Evolutionary conservation across 2,329 filamentous ascomycete genomes (phyloP), one percentile per base, ranked within the genome.

Genomic region (Pseudomassariella vexata): DNA sequence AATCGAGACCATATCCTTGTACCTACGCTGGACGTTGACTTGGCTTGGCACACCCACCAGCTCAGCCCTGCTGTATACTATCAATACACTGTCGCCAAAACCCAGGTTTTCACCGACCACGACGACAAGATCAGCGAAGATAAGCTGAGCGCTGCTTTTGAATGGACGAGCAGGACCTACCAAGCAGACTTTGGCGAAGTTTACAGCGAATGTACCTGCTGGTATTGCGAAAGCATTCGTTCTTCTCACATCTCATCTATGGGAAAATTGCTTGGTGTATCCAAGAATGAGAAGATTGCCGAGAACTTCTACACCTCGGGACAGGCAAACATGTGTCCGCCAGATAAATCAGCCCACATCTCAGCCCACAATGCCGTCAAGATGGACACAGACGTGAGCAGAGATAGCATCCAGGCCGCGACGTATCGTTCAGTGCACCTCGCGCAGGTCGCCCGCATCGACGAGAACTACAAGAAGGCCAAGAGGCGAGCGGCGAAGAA

Each of bases 31-130:
- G 84, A 88, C 41, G 68, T 88, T 5, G 83, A 88, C 48, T 62
- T 88, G 0, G 82, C 74, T 0, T 88, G 83, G 82, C 86, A 94
- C 51, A 90, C 84, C 0, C 84, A 90, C 47, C 82, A 90, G 51
- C 72, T 90, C 3, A 72, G 63, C 7, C 81, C 85, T 0, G 47
- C 52, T 3, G 48, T 61, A 4, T 92, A 92, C 57, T 81, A 76
- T 45, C 37, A 51, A 3, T 80, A 73, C 50, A 80, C 73, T 2
- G 50, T 68, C 1, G 34, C 30, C 1, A 52, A 54, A 15, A 69
- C 67, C 0, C 38, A 37, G 2, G 74, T 69, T 29, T 85, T 87
- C 48, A 72, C 90, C 44, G 79, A 89, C 49, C 86, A 94, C 49
- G 82, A 92, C 53, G 87, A 94, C 63, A 90, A 90, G 57, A 77